These are phyloP conservation scores for Hypoxylon sp. DNA, from an alignment of 2,329 filamentous ascomycete genomes.

Conservation along the genomic window DNA sequence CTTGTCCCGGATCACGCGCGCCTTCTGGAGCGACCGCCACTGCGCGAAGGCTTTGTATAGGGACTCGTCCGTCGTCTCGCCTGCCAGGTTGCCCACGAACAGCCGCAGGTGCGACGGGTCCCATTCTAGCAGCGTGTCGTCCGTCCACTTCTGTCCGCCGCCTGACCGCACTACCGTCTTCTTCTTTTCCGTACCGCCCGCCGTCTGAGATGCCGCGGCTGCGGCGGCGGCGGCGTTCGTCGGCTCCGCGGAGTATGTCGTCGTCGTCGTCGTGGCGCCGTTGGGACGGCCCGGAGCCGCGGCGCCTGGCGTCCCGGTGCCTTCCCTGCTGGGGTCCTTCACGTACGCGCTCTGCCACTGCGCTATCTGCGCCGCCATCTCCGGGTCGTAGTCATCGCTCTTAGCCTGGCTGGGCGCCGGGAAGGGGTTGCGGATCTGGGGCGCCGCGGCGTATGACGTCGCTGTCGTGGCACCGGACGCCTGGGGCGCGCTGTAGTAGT, in stretches of 20 bases:
- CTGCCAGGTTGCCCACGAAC: constrained; percentile 96
- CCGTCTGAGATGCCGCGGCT: constrained; percentile 57
- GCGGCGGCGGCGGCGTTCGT: constrained; percentile 50
- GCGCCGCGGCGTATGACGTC: constrained; percentile 63
- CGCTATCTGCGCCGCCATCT: constrained; percentile 90
- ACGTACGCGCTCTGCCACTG: constrained; percentile 95
- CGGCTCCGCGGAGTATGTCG: constrained; percentile 58
- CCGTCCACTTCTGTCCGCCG: constrained; percentile 93
- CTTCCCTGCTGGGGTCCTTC: constrained; percentile 64
- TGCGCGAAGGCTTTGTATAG: constrained; percentile 92
- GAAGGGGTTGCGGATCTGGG: constrained; percentile 86
- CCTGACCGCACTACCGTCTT: constrained; percentile 91
- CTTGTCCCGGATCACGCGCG: constrained; percentile 94
- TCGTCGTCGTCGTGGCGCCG: constrained; percentile 49
- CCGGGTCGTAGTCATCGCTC: constrained; percentile 71
- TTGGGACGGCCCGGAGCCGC: constrained; percentile 42
- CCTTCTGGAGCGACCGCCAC: constrained; percentile 90
- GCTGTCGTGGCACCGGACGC: constrained; percentile 53
- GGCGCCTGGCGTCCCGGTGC: constrained; percentile 50
- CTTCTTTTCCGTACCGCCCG: constrained; percentile 70
- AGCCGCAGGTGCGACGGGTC: constrained; percentile 93
- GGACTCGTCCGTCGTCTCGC: constrained; percentile 96
- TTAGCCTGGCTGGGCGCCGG: constrained; percentile 67
- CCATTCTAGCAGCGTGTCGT: constrained; percentile 91
- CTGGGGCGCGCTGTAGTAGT: constrained; percentile 50